Evolutionary conservation across 1,284 basidiomycete genomes (phyloP), one percentile per base, ranked within the genome.

Genomic region (Laetiporus sulphureus): DNA sequence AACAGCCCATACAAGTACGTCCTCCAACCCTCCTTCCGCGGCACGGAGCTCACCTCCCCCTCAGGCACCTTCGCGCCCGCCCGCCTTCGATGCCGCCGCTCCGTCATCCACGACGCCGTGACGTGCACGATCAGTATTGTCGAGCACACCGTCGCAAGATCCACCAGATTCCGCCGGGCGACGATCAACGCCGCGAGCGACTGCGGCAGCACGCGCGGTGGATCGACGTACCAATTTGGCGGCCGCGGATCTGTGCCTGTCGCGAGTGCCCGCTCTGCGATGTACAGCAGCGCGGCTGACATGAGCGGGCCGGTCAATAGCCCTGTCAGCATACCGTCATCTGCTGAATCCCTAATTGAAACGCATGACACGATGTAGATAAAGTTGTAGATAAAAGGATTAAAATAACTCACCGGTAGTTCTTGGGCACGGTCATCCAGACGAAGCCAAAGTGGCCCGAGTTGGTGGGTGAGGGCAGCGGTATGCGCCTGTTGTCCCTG

Each of bases 391-490:
- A n/a, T 12, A n/a, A n/a, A 27, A 27, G 8, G 25, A 27, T 8
- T 23, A 8, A 36, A 25, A n/a, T 24, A 23, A 53, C 66, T 22
- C 47, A 84, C 86, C 86, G 71, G 56, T 87, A 91, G 54, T 90
- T 88, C 60, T 88, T 87, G 0, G 84, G 83, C 7, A 89, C 85
- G n/a, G 87, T 85, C 87, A 90, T 90, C 85, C 85, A 90, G 23
- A 90, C 71, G 56, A 80, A 84, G 25, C 79, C 76, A 48, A 77
- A 49, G 37, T 56, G 76, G 47, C 75, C 71, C 15, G 56, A 50
- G 20, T 45, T 33, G 50, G 39, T 37, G 37, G 52, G 39, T 43
- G 57, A 48, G 45, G 54, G 42, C 48, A 58, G 34, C 43, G 53
- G 49, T 21, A 55, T 52, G 42, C 72, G 73, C 55, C 60, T 73